A percentile compares a stretch with the other conserved stretches of the same genome.
These are phyloP conservation scores for Apiospora aurea DNA, from an alignment of 2,329 filamentous ascomycete species.

Conservation along the genomic window DNA sequence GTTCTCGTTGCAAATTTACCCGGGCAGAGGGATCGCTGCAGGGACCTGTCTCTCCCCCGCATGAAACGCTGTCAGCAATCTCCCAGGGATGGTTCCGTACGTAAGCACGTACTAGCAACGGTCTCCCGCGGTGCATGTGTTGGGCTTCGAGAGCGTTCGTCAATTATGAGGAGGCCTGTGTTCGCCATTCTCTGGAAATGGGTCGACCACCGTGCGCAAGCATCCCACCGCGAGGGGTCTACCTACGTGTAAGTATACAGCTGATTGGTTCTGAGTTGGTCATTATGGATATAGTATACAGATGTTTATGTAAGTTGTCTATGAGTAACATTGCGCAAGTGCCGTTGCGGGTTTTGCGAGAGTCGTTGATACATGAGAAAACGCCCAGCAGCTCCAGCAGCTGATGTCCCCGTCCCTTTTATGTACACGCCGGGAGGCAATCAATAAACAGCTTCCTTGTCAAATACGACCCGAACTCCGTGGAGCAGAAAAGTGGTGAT, in stretches of 20 bases:
- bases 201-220: constrained; percentile 3
- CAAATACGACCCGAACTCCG: constrained; percentile 24
- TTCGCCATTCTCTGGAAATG: background rate
- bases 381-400: background rate
- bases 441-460: background rate
- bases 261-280: background rate
- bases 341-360: background rate
- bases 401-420: background rate
- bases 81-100: background rate
- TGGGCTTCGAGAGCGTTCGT: background rate
- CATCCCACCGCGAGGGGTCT: background rate
- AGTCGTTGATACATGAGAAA: constrained; percentile 3
- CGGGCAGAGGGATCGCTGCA: constrained; percentile 5
- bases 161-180: background rate
- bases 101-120: background rate
- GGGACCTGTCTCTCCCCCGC: constrained; percentile 1
- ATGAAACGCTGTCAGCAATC: constrained; percentile 11
- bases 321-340: background rate
- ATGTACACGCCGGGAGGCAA: constrained; percentile 1
- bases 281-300: background rate
- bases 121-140: background rate
- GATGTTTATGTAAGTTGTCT: constrained; percentile 17
- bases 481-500: constrained; percentile 24
- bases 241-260: background rate
- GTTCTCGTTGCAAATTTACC: background rate